Percentiles rank a stretch among this genome's conserved stretches.
Conservation (phyloP, 73 alveolate species). For the Breviolum minutum region DNA sequence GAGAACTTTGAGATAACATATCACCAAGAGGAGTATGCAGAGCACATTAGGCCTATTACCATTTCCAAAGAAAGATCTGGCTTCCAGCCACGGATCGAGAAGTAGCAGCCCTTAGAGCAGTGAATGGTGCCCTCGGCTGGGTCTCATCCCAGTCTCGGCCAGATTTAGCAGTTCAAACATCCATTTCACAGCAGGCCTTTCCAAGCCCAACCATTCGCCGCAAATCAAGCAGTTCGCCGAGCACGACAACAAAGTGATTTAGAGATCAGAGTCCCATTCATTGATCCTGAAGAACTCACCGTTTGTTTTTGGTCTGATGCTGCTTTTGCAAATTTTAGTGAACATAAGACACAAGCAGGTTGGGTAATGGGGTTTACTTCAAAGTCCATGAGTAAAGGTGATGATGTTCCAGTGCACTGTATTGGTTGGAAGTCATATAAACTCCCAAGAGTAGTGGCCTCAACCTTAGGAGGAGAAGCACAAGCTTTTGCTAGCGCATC, state of each 20-base stretch:
- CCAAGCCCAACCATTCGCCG: slow-evolving; percentile 9
- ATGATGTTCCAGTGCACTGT: not conserved
- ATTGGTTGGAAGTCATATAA: not conserved
- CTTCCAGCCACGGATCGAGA: not conserved
- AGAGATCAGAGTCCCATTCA: not conserved
- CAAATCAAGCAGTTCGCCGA: slow-evolving; percentile 22
- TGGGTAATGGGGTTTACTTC: not conserved
- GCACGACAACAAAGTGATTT: slow-evolving; percentile 28
- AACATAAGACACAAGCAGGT: slow-evolving; percentile 4
- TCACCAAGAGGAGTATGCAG: slow-evolving; percentile 18
- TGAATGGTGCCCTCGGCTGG: slow-evolving; percentile 44
- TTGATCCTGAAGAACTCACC: not conserved
- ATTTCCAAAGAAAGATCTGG: not conserved
- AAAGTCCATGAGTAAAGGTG: not conserved
- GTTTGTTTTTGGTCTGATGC: slow-evolving; percentile 36
- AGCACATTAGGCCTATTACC: not conserved
- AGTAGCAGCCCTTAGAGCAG: slow-evolving; percentile 40
- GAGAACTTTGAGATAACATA: not conserved
- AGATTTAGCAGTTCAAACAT: slow-evolving; percentile 38
- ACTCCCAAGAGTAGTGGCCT: slow-evolving; percentile 3
- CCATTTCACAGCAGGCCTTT: not conserved
- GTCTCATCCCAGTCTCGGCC: not conserved
- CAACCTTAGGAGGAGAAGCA: not conserved
- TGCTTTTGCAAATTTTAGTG: slow-evolving; percentile 17
- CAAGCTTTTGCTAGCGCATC: not conserved